phyloP scores from a whole-genome alignment of 306 rosid species.

The Quercus engelmannii region DNA sequence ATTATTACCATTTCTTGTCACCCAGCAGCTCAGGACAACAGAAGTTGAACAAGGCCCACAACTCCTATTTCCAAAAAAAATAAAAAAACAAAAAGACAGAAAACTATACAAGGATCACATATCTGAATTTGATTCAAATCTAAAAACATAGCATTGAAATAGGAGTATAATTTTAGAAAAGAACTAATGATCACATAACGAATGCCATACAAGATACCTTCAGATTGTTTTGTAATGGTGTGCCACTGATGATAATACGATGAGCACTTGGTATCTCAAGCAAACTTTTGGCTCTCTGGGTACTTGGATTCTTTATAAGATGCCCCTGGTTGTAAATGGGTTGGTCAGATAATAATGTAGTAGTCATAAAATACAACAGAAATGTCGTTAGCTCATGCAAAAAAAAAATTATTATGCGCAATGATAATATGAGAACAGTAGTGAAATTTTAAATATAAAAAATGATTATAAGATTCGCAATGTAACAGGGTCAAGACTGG shows the following conservation, averaged over 20 bases:
- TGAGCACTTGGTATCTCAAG: slow-evolving; percentile 80
- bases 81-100: slow-evolving; percentile 2
- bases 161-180: background rate
- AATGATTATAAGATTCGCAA: background rate
- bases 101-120: background rate
- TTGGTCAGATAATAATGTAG: slow-evolving; percentile 6
- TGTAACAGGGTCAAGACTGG: background rate
- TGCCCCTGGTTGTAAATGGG: slow-evolving; percentile 62
- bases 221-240: slow-evolving; percentile 88
- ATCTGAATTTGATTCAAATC: slow-evolving; percentile 2
- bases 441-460: background rate
- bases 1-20: slow-evolving; percentile 67
- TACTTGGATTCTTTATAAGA: slow-evolving; percentile 91
- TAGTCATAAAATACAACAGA: background rate
- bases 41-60: slow-evolving; percentile 94
- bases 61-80: slow-evolving; percentile 48
- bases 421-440: background rate
- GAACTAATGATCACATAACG: background rate
- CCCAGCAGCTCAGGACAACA: slow-evolving; percentile 91
- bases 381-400: background rate
- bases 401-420: background rate
- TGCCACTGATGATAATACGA: slow-evolving; percentile 86
- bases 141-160: background rate
- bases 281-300: slow-evolving; percentile 96
- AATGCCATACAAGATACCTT: slow-evolving; percentile 48